Base-by-base conservation (phyloP, 768 basidiomycete species). In the Russula griseocarnosa region DNA sequence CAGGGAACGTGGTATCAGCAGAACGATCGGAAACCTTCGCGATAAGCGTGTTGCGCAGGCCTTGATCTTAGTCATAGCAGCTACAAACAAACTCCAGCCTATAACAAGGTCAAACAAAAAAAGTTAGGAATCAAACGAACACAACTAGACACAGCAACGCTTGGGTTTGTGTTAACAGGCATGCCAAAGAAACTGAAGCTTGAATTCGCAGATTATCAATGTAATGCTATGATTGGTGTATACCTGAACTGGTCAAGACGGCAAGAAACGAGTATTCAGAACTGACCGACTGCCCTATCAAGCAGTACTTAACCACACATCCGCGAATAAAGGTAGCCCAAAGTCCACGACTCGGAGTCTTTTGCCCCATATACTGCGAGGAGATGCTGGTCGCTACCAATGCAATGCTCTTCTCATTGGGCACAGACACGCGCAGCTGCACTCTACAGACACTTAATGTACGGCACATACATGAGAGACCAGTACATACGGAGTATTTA, bases 291-390 rank as follows among this genome's bases (percentile, higher is more conserved):
- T 53, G 42, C 36, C 63, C 67, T 73, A 87, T 82, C 14, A 87
- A 71, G 80, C 77, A 30, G 82, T 77, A 38, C 78, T 78, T 55
- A 87, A 72, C 46, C 87, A 73, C 69, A 79, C 82, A 70, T 87
- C 86, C 10, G 79, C 82, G 62, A 79, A 86, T 56, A 88, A 69
- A 73, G 86, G 73, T 88, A 87, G 10, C 81, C 74, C 24, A 85
- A 69, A 8, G 83, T 82, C 84, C 84, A 86, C 64, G 79, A 82
- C n/a, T n/a, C n/a, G n/a, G n/a, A 54, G 14, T 51, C n/a, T 54
- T 9, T 30, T 55, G 24, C n/a, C 20, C 66, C 28, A 56, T 60
- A 36, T 44, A 63, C 50, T 24, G 14, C 26, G 34, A 61, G 38
- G 44, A 42, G 34, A 28, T 51, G 11, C 61, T 62, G 53, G 66